Evolutionary conservation across 768 basidiomycete species (phyloP).

Genomic region (Crucibulum laeve): DNA sequence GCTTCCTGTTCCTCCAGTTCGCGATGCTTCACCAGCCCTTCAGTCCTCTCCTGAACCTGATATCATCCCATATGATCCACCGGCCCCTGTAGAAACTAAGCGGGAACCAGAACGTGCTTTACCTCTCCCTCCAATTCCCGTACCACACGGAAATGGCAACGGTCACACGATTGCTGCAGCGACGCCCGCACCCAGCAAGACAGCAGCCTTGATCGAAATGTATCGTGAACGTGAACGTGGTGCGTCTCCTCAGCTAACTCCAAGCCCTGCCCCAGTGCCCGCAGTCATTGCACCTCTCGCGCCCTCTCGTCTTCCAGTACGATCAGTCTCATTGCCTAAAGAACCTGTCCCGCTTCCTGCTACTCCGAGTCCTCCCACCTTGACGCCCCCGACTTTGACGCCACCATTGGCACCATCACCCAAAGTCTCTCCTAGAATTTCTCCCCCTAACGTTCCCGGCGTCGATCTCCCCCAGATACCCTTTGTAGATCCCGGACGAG

Average conservation of each 20-base stretch:
- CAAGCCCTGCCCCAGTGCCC: constrained; percentile 16
- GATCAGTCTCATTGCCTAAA: constrained; percentile 18
- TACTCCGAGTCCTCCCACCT: constrained; percentile 7
- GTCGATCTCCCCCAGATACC: constrained; percentile 28
- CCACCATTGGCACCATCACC: constrained; percentile 20
- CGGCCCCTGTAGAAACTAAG: neutral
- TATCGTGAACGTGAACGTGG: constrained; percentile 70
- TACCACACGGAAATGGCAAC: constrained; percentile 10
- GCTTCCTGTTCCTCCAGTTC: constrained; percentile 20
- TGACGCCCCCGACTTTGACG: constrained; percentile 18
- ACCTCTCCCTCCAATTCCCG: constrained; percentile 3
- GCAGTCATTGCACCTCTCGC: constrained; percentile 26
- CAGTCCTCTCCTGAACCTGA: neutral
- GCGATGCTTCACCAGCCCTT: constrained; percentile 6
- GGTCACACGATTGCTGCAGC: constrained; percentile 10
- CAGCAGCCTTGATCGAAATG: constrained; percentile 80
- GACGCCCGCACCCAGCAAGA: constrained; percentile 44
- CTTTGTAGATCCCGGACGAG: constrained; percentile 47
- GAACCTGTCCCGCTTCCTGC: constrained; percentile 8
- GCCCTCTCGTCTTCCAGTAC: constrained; percentile 38
- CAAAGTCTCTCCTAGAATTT: constrained; percentile 13
- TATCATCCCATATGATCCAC: neutral
- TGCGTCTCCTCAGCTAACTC: constrained; percentile 21
- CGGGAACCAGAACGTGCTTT: constrained; percentile 3
- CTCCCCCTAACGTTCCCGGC: constrained; percentile 22